These are phyloP conservation scores for Lentinula lateritia DNA, from an alignment of 768 basidiomycete species.

Conservation along the genomic window DNA sequence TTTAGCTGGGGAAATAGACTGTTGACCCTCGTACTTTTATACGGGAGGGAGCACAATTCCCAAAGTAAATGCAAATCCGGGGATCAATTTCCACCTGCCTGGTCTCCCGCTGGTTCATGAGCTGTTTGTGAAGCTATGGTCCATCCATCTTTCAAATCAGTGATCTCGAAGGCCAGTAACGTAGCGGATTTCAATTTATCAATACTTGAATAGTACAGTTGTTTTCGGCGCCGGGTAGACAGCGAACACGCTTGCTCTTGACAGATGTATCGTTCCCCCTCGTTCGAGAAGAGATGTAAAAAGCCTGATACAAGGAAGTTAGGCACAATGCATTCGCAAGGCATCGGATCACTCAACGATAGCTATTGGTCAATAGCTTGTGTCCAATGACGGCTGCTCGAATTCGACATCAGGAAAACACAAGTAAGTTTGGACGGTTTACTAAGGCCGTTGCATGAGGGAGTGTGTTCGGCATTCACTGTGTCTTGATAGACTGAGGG, in stretches of 20 bases:
- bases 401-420: not conserved
- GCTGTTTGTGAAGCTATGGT: not conserved
- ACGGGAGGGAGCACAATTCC: not conserved
- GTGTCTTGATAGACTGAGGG: not conserved
- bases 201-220: not conserved
- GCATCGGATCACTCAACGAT: not conserved
- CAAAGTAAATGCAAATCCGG: not conserved
- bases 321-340: not conserved
- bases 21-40: not conserved
- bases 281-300: not conserved
- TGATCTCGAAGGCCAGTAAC: not conserved
- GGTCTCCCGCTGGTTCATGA: not conserved
- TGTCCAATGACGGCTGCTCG: not conserved
- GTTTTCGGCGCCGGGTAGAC: not conserved
- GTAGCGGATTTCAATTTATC: not conserved
- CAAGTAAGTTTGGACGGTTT: not conserved
- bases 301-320: not conserved
- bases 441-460: not conserved
- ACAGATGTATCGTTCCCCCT: not conserved
- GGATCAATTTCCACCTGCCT: not conserved
- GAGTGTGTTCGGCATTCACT: not conserved
- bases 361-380: not conserved
- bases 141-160: not conserved
- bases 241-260: not conserved
- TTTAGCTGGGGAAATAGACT: not conserved